phyloP scores from a whole-genome alignment of 305 asterid species.

The Rubia peregrina region DNA sequence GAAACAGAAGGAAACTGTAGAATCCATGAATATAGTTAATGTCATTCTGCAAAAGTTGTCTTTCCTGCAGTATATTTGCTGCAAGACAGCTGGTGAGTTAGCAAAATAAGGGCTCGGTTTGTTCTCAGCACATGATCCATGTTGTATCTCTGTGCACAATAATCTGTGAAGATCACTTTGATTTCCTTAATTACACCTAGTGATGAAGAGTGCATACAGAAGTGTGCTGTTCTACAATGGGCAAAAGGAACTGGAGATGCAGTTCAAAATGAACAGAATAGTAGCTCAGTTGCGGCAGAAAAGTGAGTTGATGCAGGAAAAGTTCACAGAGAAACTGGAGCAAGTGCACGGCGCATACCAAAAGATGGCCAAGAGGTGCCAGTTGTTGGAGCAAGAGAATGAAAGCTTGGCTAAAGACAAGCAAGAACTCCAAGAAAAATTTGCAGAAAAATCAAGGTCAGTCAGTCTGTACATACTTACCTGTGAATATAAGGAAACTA shows the following conservation, averaged over 20 bases:
- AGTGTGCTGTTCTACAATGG: slow-evolving; percentile 78
- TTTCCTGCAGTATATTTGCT: neutral
- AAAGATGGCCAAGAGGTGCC: slow-evolving; percentile 75
- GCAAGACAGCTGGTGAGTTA: neutral
- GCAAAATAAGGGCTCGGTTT: neutral
- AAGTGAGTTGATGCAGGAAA: slow-evolving; percentile 81
- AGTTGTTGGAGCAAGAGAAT: slow-evolving; percentile 76
- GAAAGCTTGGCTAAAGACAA: slow-evolving; percentile 75
- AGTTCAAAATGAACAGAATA: slow-evolving; percentile 70
- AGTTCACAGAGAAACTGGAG: slow-evolving; percentile 77
- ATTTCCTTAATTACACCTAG: slow-evolving; percentile 43
- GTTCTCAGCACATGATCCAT: neutral
- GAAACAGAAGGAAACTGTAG: neutral
- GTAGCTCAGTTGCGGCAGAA: slow-evolving; percentile 79
- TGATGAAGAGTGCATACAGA: slow-evolving; percentile 68
- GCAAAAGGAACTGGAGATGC: slow-evolving; percentile 89
- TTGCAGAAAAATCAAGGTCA: slow-evolving; percentile 90
- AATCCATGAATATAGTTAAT: neutral
- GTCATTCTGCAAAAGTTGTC: neutral
- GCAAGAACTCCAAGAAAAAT: slow-evolving; percentile 83
- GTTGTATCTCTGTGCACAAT: neutral
- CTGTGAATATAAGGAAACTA: neutral
- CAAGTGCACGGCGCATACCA: slow-evolving; percentile 81
- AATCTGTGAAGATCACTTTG: slow-evolving; percentile 3
- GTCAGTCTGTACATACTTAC: slow-evolving; percentile 14